These are phyloP conservation scores for Mycogone perniciosa DNA, from an alignment of 2,329 filamentous ascomycete genomes.

Conservation along the genomic window DNA sequence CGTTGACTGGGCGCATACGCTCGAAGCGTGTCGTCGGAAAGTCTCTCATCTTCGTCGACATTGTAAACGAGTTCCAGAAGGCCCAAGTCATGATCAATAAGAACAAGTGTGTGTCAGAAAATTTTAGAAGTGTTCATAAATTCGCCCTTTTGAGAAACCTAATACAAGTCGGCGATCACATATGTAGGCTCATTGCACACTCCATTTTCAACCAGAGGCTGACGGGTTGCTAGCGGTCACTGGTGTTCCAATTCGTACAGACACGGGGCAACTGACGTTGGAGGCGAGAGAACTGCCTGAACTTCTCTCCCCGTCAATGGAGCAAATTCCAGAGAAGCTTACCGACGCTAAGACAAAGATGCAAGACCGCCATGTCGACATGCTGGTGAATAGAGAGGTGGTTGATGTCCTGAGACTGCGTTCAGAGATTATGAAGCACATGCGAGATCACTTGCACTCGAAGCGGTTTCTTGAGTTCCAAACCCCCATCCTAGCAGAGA, in stretches of 20 bases:
- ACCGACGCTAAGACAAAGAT: conserved; percentile 65
- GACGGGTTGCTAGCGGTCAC: conserved; percentile 49
- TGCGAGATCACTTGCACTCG: conserved; percentile 67
- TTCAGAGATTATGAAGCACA: conserved; percentile 63
- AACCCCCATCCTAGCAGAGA: conserved; percentile 78
- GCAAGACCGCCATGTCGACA: conserved; percentile 76
- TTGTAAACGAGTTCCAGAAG: conserved; percentile 64
- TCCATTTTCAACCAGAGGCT: conserved; percentile 17
- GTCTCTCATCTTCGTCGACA: conserved; percentile 78
- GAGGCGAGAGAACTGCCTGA: conserved; percentile 60
- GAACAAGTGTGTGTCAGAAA: conserved; percentile 36
- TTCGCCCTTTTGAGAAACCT: conserved; percentile 59
- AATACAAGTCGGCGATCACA: conserved; percentile 74
- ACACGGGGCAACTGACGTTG: conserved; percentile 70
- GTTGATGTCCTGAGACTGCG: conserved; percentile 68
- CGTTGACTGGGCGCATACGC: conserved; percentile 58
- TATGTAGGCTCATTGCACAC: conserved; percentile 53
- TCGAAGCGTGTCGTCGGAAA: conserved; percentile 65
- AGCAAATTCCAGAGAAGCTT: conserved; percentile 67
- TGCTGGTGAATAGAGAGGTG: conserved; percentile 66
- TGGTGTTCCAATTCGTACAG: conserved; percentile 63
- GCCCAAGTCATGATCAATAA: conserved; percentile 74
- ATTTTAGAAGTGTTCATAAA: conserved; percentile 30
- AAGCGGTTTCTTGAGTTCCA: conserved; percentile 78
- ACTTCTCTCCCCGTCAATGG: conserved; percentile 70